phyloP scores from a whole-genome alignment of 768 basidiomycete genomes.

The Termitomyces sp. region DNA sequence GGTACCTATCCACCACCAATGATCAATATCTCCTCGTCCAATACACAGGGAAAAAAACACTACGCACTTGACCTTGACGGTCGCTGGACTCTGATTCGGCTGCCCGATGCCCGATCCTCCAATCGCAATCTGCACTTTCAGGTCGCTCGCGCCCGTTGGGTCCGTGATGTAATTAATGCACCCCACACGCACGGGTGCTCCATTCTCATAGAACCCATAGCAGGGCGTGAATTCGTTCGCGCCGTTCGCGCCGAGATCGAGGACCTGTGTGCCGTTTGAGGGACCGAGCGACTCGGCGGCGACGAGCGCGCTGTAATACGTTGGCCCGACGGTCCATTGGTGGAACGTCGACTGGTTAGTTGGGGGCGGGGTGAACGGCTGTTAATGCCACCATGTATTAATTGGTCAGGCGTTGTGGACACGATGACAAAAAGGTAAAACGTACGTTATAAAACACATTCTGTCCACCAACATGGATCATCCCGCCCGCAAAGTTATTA shows the following conservation, averaged over 20 bases:
- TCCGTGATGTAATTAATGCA: slow-evolving; percentile 73
- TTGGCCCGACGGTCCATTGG: slow-evolving; percentile 69
- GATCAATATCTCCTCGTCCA: no score
- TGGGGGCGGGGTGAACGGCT: slow-evolving; percentile 14
- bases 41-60: no score
- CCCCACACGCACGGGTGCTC: slow-evolving; percentile 50
- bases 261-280: slow-evolving; percentile 54
- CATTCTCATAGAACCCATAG: slow-evolving; percentile 73
- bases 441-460: slow-evolving; percentile 63
- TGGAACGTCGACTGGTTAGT: slow-evolving; percentile 48
- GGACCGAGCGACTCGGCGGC: slow-evolving; percentile 65
- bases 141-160: slow-evolving; percentile 45
- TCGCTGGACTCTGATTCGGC: slow-evolving; percentile 25
- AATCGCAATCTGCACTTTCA: slow-evolving; percentile 44
- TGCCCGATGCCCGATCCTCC: slow-evolving; percentile 20
- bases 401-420: slow-evolving; percentile 14
- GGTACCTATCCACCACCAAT: no score
- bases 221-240: slow-evolving; percentile 45
- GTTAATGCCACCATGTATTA: slow-evolving; percentile 23
- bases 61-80: slow-evolving; percentile 49
- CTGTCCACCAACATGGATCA: slow-evolving; percentile 59
- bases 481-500: slow-evolving; percentile 42
- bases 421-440: slow-evolving; percentile 30
- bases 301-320: slow-evolving; percentile 69
- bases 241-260: slow-evolving; percentile 53